Evolutionary conservation across 257 asterid species (phyloP).

Genomic region (Scutellaria minor): DNA sequence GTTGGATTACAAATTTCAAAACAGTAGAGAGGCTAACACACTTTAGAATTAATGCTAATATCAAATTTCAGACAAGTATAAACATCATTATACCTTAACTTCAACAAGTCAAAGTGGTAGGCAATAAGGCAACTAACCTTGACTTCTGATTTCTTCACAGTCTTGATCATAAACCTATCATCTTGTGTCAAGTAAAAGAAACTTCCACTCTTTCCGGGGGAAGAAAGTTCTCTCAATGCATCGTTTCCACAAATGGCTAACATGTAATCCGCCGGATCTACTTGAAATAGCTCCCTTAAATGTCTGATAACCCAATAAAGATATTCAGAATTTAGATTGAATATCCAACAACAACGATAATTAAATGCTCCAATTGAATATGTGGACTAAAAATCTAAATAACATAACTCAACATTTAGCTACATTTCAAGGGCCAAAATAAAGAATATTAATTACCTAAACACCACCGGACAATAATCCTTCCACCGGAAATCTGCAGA

Average conservation of each 20-base stretch:
- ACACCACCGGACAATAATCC: conserved; percentile 75
- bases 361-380: background rate
- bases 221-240: conserved; percentile 68
- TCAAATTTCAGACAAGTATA: background rate
- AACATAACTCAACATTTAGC: background rate
- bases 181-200: conserved; percentile 71
- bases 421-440: background rate
- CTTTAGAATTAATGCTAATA: no score
- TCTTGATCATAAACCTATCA: conserved; percentile 72
- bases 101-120: conserved; percentile 31
- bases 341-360: conserved; percentile 21
- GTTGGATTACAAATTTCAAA: conserved; percentile 30
- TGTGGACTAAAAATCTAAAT: background rate
- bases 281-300: conserved; percentile 66
- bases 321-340: conserved; percentile 24
- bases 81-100: background rate
- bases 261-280: conserved; percentile 79
- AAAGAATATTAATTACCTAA: conserved; percentile 48
- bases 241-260: conserved; percentile 69
- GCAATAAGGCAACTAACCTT: conserved; percentile 50
- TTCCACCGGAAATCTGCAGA: conserved; percentile 76
- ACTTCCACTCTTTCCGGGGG: conserved; percentile 80
- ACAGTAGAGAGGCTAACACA: no score
- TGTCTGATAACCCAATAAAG: conserved; percentile 44
- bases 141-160: conserved; percentile 73